phyloP scores from a whole-genome alignment of 2,329 filamentous ascomycete species.

The Acrodontium crateriforme region DNA sequence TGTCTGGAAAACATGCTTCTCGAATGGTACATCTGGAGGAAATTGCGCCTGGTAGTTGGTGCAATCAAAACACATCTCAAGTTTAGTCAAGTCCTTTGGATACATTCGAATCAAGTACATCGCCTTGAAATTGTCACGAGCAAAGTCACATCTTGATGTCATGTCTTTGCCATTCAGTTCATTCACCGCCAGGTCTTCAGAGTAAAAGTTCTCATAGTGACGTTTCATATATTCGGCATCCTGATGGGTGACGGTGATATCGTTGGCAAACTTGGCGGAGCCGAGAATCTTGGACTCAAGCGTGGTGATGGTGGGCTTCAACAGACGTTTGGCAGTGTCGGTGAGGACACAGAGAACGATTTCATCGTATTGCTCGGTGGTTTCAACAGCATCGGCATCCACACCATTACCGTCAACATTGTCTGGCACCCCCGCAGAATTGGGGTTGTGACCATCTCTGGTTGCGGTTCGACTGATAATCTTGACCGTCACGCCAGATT shows the following conservation, averaged over 20 bases:
- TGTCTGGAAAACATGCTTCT: slow-evolving; percentile 56
- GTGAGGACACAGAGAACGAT: slow-evolving; percentile 50
- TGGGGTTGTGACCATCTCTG: slow-evolving; percentile 30
- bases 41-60: slow-evolving; percentile 65
- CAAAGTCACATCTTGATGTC: slow-evolving; percentile 28
- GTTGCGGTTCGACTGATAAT: slow-evolving; percentile 30
- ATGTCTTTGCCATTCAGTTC: slow-evolving; percentile 30
- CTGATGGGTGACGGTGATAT: slow-evolving; percentile 56
- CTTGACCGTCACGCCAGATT: slow-evolving; percentile 38
- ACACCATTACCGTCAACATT: slow-evolving; percentile 23
- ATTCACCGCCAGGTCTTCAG: slow-evolving; percentile 31
- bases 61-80: slow-evolving; percentile 56
- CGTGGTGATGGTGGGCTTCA: slow-evolving; percentile 44
- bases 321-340: slow-evolving; percentile 44
- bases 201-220: slow-evolving; percentile 52
- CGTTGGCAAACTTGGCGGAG: slow-evolving; percentile 56
- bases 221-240: slow-evolving; percentile 52
- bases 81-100: slow-evolving; percentile 39
- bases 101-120: slow-evolving; percentile 56
- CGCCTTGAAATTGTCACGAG: slow-evolving; percentile 41
- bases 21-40: slow-evolving; percentile 37
- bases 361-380: slow-evolving; percentile 46
- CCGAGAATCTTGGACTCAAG: slow-evolving; percentile 54
- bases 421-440: slow-evolving; percentile 29
- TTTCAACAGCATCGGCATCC: slow-evolving; percentile 28